A percentile compares a stretch with the other conserved stretches of the same genome.
Conservation (phyloP, 1,284 basidiomycete genomes). For the Ganoderma resinaceum region DNA sequence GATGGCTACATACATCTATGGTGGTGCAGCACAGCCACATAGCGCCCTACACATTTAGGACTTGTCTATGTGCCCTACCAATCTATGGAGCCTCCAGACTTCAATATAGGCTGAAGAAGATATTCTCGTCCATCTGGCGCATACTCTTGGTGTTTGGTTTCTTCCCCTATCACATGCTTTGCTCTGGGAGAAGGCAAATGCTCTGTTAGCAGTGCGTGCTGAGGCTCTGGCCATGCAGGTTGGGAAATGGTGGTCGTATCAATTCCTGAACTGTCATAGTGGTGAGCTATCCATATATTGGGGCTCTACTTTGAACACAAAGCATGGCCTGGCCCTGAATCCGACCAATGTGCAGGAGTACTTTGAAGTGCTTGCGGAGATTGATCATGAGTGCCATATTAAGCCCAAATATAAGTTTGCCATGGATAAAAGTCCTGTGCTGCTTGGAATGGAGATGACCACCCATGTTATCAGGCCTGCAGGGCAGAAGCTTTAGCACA, state of each 20-base stretch:
- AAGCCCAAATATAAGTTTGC: no score
- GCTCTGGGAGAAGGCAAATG: background rate
- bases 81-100: no score
- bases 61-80: no score
- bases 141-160: background rate
- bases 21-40: no score
- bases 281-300: background rate
- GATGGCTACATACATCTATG: no score
- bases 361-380: conserved; percentile 1
- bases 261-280: background rate
- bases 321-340: background rate
- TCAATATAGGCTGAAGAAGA: conserved; percentile 3
- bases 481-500: background rate
- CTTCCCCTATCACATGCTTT: background rate
- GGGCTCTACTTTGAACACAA: conserved; percentile 12
- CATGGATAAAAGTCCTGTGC: no score
- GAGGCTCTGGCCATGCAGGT: background rate
- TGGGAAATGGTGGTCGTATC: background rate
- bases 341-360: conserved; percentile 3
- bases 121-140: background rate
- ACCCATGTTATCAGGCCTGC: background rate
- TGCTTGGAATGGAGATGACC: background rate
- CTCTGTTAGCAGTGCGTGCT: background rate
- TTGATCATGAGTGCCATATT: no score
- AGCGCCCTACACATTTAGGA: no score